Percentiles rank a stretch among this genome's conserved stretches.
These are phyloP conservation scores for Ottelia alismoides DNA, from an alignment of 106 monocot species.

Conservation along the genomic window DNA sequence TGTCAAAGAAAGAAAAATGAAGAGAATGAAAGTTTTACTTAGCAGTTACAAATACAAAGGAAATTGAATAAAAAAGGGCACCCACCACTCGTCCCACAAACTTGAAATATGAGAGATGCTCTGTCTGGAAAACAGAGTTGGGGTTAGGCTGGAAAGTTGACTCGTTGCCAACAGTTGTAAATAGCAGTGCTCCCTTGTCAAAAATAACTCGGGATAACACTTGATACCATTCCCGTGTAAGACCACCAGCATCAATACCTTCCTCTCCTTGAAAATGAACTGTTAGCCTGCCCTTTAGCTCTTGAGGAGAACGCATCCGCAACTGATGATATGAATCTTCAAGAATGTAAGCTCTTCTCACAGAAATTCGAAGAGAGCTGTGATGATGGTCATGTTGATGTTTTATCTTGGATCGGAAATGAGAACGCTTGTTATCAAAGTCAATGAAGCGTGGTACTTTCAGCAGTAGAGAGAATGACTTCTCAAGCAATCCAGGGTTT, in stretches of 20 bases:
- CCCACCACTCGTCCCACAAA: slow-evolving; percentile 83
- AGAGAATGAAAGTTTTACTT: not conserved
- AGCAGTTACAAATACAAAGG: not conserved
- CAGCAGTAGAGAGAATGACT: slow-evolving; percentile 67
- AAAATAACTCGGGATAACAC: slow-evolving; percentile 62
- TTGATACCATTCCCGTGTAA: slow-evolving; percentile 82
- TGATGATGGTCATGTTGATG: slow-evolving; percentile 58
- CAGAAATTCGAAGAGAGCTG: slow-evolving; percentile 40
- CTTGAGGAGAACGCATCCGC: slow-evolving; percentile 38
- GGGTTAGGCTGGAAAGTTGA: slow-evolving; percentile 80
- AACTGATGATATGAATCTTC: slow-evolving; percentile 81
- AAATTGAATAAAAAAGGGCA: not conserved
- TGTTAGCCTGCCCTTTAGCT: slow-evolving; percentile 52
- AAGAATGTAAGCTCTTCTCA: slow-evolving; percentile 57
- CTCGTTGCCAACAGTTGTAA: slow-evolving; percentile 70
- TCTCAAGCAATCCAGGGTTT: slow-evolving; percentile 60
- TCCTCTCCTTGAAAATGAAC: slow-evolving; percentile 83
- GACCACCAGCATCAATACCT: slow-evolving; percentile 78
- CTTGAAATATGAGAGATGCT: slow-evolving; percentile 80
- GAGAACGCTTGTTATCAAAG: slow-evolving; percentile 74
- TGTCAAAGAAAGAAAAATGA: not conserved
- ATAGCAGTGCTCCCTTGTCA: slow-evolving; percentile 78
- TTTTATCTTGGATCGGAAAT: slow-evolving; percentile 58
- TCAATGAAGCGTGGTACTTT: slow-evolving; percentile 70
- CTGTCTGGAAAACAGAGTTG: slow-evolving; percentile 73